Percentiles rank a stretch among this genome's conserved stretches.
These are phyloP conservation scores for Diaporthe citriasiana DNA, from an alignment of 2,329 filamentous ascomycete genomes.

Conservation along the genomic window DNA sequence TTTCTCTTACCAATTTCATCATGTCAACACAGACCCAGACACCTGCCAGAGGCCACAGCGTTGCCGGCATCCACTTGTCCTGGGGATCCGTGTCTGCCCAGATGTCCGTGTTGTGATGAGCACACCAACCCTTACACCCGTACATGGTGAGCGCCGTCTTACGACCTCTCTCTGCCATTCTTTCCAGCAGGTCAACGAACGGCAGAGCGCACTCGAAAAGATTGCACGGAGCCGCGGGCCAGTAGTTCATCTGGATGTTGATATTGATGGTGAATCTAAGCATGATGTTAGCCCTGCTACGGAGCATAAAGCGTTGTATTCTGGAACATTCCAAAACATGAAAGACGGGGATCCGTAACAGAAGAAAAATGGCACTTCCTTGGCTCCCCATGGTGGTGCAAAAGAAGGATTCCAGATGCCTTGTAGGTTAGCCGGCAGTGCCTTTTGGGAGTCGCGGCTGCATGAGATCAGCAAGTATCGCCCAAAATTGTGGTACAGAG, in stretches of 20 bases:
- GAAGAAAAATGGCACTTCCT: too few species aligned
- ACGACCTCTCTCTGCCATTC: conserved; percentile 51
- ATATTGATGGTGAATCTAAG: conserved; percentile 68
- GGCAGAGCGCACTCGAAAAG: conserved; percentile 54
- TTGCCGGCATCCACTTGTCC: conserved; percentile 51
- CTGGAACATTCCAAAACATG: too few species aligned
- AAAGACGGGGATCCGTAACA: too few species aligned
- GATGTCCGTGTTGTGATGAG: conserved; percentile 56
- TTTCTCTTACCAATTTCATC: conserved; percentile 48
- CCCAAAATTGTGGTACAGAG: conserved; percentile 56
- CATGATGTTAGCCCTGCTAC: too few species aligned
- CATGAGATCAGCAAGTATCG: conserved; percentile 56
- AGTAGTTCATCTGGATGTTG: conserved; percentile 69
- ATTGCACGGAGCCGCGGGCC: conserved; percentile 52
- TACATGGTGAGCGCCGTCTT: conserved; percentile 53
- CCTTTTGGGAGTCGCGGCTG: conserved; percentile 47
- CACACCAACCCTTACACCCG: conserved; percentile 51
- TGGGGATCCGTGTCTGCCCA: conserved; percentile 54
- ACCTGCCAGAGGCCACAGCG: conserved; percentile 49
- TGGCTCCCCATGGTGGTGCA: conserved; percentile 60
- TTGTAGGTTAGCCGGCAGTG: conserved; percentile 59
- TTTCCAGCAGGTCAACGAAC: conserved; percentile 56
- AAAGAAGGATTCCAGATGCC: conserved; percentile 61
- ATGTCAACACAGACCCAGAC: conserved; percentile 50
- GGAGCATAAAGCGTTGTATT: too few species aligned